Evolutionary conservation across 768 basidiomycete species (phyloP), one percentile per base, ranked within the genome.

Genomic region (Termitomyces sp.): DNA sequence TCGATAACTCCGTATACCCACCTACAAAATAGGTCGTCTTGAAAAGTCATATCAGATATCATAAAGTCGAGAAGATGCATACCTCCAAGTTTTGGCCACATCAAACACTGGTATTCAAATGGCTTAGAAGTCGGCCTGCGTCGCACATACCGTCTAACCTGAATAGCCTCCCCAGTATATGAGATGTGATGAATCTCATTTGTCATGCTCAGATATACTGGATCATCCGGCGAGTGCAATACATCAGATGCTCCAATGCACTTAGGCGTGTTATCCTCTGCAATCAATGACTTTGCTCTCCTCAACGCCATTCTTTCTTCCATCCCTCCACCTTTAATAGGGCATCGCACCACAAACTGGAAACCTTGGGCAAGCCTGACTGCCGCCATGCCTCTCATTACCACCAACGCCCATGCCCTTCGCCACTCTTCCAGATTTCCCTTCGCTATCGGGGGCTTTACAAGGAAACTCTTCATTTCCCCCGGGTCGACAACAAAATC

Each of bases 111-210:
- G 69, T 99, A 98, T 22, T 83, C 74, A 60, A 90, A 83, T 2
- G 87, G 79, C 20, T 79, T 79, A 54, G 79, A 83, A 57, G 74
- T 77, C 52, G 82, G 80, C 79, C 87, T 79, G 61, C 88, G 80
- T 26, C 94, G 81, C 28, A 92, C 88, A 67, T 93, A 94, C 41
- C 92, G 79, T 63, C 87, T 82, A 18, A 98, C 93, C 65, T 93
- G 88, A 59, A 98, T 91, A 16, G 85, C 81, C 64, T 94, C 90
- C n/a, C 91, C 90, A 46, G 88, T 91, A 65, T 94, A 98, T 43
- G 88, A 87, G 60, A 99, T 86, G 26, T 89, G 80, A 70, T 98
- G 96, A 44, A 98, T 93, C 71, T 96, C 92, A 68, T 98, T 96
- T 68, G 88, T 88, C 84, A 95, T 94, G 63, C 92, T 92, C 54